Evolutionary conservation across 148 eudicot genomes (phyloP).

Genomic region (Agrostemma githago): DNA sequence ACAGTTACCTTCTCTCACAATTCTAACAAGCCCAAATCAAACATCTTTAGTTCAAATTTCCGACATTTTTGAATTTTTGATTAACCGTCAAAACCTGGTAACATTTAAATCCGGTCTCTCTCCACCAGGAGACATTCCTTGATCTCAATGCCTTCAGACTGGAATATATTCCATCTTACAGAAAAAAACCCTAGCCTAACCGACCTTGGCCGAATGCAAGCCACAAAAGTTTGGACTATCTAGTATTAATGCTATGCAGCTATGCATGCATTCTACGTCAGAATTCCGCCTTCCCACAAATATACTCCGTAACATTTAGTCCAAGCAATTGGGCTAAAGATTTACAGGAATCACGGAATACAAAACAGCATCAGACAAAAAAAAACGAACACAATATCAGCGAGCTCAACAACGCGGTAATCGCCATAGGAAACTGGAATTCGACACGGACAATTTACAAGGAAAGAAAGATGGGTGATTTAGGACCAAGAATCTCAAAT

Average conservation of each 20-base stretch:
- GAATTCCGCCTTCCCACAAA: not conserved
- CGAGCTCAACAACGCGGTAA: not conserved
- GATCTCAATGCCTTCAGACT: not conserved
- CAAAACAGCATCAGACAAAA: not conserved
- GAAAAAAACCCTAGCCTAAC: not conserved
- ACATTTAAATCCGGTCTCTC: not conserved
- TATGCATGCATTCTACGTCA: no score
- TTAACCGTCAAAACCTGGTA: not conserved
- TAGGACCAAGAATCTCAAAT: not conserved
- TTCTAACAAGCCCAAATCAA: not conserved
- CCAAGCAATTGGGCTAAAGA: not conserved
- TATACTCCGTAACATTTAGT: not conserved
- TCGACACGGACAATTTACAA: no score
- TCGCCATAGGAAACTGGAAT: not conserved
- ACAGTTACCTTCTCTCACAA: not conserved
- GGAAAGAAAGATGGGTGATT: no score
- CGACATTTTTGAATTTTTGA: not conserved
- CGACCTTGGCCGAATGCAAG: no score
- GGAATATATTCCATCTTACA: not conserved
- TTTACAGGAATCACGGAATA: no score
- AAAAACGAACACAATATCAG: not conserved
- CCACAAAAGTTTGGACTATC: no score
- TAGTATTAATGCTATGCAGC: no score
- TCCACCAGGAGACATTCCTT: not conserved
- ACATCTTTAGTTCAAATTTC: not conserved